phyloP scores from a whole-genome alignment of 805 yeast species.

The Kurtzmaniella fragi region DNA sequence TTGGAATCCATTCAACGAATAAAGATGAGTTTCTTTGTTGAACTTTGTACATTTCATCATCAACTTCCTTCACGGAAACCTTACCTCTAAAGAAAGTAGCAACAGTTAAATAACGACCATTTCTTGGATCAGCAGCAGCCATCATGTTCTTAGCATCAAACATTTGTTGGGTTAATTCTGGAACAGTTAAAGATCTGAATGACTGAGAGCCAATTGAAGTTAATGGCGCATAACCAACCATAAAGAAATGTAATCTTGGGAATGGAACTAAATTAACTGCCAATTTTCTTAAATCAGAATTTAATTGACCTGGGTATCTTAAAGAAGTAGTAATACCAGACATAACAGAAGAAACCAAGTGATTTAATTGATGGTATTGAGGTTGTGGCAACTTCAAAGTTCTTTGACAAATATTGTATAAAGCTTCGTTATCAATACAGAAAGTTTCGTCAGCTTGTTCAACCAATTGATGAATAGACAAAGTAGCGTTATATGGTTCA shows the following conservation, averaged over 20 bases:
- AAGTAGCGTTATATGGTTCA: constrained; percentile 91
- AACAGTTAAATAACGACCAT: constrained; percentile 87
- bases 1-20: constrained; percentile 96
- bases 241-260: constrained; percentile 92
- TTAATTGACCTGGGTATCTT: constrained; percentile 93
- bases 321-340: constrained; percentile 92
- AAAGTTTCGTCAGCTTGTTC: constrained; percentile 91
- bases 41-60: constrained; percentile 84
- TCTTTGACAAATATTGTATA: constrained; percentile 82
- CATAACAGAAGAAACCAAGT: constrained; percentile 85
- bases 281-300: constrained; percentile 85
- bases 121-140: constrained; percentile 91
- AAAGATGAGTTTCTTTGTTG: constrained; percentile 77
- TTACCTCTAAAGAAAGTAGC: constrained; percentile 95
- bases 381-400: constrained; percentile 82
- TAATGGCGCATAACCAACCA: constrained; percentile 93
- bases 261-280: constrained; percentile 94
- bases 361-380: constrained; percentile 71
- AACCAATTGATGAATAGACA: constrained; percentile 85
- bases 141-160: constrained; percentile 90
- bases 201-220: constrained; percentile 76
- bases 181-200: constrained; percentile 80
- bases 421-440: constrained; percentile 93
- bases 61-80: constrained; percentile 88
- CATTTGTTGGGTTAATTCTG: constrained; percentile 91